Conservation (phyloP, 2,329 filamentous ascomycete species). For the Colletotrichum tanaceti region DNA sequence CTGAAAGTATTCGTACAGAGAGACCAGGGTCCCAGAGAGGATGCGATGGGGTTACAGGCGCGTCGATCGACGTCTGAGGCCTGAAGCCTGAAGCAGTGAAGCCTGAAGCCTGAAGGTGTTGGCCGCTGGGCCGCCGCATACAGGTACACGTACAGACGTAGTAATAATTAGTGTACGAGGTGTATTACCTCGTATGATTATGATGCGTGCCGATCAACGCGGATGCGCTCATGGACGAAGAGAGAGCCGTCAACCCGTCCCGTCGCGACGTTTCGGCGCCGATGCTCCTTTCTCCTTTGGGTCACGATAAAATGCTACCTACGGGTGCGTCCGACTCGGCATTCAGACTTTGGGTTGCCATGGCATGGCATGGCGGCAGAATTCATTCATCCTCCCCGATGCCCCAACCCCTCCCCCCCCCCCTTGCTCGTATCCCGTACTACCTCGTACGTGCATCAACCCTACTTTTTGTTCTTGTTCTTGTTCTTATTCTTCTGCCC, state of each 20-base stretch:
- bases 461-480: neutral
- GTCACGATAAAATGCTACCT: neutral
- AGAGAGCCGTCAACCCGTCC: neutral
- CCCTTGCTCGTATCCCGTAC: conserved; percentile 19
- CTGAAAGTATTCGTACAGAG: neutral
- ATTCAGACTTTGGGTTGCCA: neutral
- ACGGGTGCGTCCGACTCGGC: conserved; percentile 8
- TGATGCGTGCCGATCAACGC: conserved; percentile 25
- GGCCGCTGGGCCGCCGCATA: conserved; percentile 12
- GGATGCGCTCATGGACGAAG: neutral
- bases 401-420: neutral
- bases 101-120: too few species aligned
- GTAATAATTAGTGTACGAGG: too few species aligned
- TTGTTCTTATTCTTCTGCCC: conserved; percentile 2
- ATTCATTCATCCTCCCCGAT: neutral
- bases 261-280: neutral
- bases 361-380: neutral
- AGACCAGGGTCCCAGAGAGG: too few species aligned
- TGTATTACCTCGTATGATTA: too few species aligned
- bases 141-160: too few species aligned
- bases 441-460: too few species aligned
- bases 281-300: conserved; percentile 19
- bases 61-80: too few species aligned
- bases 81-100: too few species aligned
- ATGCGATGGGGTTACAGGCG: too few species aligned